phyloP scores from a whole-genome alignment of 1,284 basidiomycete species.

The Wallemia hederae region DNA sequence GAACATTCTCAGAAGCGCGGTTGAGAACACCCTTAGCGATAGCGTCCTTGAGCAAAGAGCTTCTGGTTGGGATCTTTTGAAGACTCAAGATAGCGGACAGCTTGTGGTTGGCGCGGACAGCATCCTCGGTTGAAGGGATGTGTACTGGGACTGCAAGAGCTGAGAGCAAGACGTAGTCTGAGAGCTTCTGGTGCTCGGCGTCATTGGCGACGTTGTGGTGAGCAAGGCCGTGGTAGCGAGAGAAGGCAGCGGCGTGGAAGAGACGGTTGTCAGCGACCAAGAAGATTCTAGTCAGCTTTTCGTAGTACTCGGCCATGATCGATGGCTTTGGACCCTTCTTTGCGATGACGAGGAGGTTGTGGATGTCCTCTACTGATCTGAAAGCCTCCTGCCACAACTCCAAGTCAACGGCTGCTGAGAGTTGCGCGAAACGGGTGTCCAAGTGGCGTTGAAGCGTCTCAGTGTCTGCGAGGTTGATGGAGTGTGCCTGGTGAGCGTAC shows the following conservation, averaged over 20 bases:
- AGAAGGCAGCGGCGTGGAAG: constrained; percentile 93
- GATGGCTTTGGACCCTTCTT: constrained; percentile 70
- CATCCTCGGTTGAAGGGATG: constrained; percentile 25
- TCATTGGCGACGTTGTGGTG: constrained; percentile 32
- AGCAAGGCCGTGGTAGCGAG: constrained; percentile 43
- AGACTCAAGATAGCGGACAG: constrained; percentile 68
- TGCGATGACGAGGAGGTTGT: constrained; percentile 73
- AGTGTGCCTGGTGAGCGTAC: constrained; percentile 76
- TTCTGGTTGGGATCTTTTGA: constrained; percentile 54
- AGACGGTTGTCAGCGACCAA: constrained; percentile 72
- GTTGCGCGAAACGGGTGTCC: constrained; percentile 89
- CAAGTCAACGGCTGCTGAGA: constrained; percentile 91
- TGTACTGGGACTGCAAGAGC: constrained; percentile 83
- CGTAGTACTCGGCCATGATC: constrained; percentile 99
- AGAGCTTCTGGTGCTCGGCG: constrained; percentile 32
- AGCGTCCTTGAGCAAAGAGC: constrained; percentile 56
- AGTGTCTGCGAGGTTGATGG: constrained; percentile 91
- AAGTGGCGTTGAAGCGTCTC: constrained; percentile 91
- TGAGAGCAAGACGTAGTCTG: constrained; percentile 72
- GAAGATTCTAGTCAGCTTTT: constrained; percentile 90
- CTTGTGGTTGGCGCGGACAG: constrained; percentile 17
- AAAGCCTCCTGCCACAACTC: constrained; percentile 99
- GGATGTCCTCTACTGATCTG: constrained; percentile 92
- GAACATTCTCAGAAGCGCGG: constrained; percentile 43
- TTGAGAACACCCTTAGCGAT: constrained; percentile 60